Percentiles rank a stretch among this genome's conserved stretches.
Evolutionary conservation across 2,329 filamentous ascomycete genomes (phyloP).

Genomic region (Parascedosporium putredinis): DNA sequence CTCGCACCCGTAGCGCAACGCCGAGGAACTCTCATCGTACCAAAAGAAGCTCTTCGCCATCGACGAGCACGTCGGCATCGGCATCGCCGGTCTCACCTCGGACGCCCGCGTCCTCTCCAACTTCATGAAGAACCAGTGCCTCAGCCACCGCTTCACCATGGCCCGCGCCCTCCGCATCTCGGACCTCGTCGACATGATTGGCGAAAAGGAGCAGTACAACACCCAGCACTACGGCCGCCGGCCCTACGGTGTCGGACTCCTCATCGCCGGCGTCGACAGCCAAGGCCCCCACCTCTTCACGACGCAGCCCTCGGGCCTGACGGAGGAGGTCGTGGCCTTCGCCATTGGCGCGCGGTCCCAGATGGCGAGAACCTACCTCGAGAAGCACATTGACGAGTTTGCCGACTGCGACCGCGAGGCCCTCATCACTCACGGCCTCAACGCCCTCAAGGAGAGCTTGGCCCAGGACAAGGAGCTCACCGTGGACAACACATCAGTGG

Average conservation of each 20-base stretch:
- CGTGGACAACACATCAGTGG: constrained; percentile 90
- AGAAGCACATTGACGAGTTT: constrained; percentile 83
- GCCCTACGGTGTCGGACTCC: constrained; percentile 79
- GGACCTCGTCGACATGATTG: constrained; percentile 83
- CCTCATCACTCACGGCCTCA: constrained; percentile 80
- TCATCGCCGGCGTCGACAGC: constrained; percentile 88
- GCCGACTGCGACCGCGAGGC: constrained; percentile 67
- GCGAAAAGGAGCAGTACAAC: constrained; percentile 93
- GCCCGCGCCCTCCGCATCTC: constrained; percentile 86
- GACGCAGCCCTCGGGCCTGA: constrained; percentile 93
- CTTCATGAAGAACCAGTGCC: constrained; percentile 99
- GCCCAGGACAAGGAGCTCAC: constrained; percentile 97
- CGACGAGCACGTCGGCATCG: constrained; percentile 90
- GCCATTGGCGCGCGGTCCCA: constrained; percentile 93
- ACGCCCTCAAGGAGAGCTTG: constrained; percentile 87
- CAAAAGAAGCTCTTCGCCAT: constrained; percentile 98
- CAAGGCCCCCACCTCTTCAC: constrained; percentile 93
- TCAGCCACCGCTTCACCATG: constrained; percentile 91
- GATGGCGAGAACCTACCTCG: constrained; percentile 95
- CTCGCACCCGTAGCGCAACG: constrained; percentile 63
- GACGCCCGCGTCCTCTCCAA: constrained; percentile 98
- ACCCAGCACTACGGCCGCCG: constrained; percentile 92
- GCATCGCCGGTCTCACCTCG: constrained; percentile 91
- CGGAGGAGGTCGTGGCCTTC: constrained; percentile 93
- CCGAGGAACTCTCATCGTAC: constrained; percentile 98